A percentile compares a stretch with the other conserved stretches of the same genome.
These are phyloP conservation scores for Zoysia pacifica DNA, from an alignment of 176 grass and related monocot genomes.

Conservation along the genomic window DNA sequence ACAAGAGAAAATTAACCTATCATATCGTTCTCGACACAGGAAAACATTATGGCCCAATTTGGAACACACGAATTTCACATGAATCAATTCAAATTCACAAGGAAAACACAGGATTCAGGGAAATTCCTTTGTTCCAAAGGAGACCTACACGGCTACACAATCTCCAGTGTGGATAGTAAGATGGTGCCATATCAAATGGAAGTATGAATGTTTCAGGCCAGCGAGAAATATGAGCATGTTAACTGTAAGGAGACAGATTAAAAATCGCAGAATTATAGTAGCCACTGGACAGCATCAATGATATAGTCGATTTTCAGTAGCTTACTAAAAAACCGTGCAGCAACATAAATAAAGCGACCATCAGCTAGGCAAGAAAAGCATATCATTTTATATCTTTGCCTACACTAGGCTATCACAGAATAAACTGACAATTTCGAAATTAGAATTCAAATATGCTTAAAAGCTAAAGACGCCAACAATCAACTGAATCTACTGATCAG, in stretches of 20 bases:
- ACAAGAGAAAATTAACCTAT: too few species aligned
- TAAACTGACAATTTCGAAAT: neutral
- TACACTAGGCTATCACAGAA: neutral
- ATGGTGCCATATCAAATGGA: neutral
- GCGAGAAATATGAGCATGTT: neutral
- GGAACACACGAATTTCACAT: neutral
- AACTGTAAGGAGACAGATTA: neutral
- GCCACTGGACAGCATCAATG: neutral
- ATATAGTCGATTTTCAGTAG: neutral
- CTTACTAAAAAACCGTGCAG: neutral
- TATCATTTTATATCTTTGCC: neutral
- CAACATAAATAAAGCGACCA: neutral
- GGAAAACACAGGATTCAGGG: too few species aligned
- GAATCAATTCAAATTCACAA: too few species aligned
- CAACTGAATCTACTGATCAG: neutral
- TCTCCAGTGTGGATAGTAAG: too few species aligned
- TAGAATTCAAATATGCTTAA: neutral
- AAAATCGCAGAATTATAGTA: neutral
- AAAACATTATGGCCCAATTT: neutral
- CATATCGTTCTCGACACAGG: neutral
- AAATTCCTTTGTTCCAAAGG: too few species aligned
- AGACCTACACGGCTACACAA: too few species aligned
- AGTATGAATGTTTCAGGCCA: neutral
- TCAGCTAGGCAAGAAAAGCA: neutral
- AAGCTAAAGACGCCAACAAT: neutral